Evolutionary conservation across 306 rosid genomes (phyloP), one percentile per base, ranked within the genome.

Genomic region (Corylus avellana): DNA sequence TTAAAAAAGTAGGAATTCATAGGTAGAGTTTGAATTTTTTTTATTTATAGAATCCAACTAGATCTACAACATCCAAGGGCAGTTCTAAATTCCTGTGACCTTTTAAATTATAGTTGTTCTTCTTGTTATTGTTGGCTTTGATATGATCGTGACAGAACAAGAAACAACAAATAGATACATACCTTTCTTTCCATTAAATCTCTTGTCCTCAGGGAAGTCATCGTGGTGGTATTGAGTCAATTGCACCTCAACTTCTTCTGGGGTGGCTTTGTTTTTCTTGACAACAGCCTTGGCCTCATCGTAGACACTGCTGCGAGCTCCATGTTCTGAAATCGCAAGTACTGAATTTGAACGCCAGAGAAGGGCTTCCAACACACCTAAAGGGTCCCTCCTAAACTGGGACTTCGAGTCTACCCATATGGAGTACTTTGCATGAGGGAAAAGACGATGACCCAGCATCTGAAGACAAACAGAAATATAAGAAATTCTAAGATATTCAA

Each of bases 361-460:
- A 66, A 93, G 97, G 37, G 89, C 90, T 88, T 95, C 97, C 17
- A 95, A 70, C 85, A 95, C 99, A 75, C 99, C 97, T 77, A 93
- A 78, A 42, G 99, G 98, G 69, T 93, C 99, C 83, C 98, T 95
- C 82, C 99, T 85, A 78, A 95, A 95, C 75, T 93, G 99, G 84
- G 98, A 91, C 86, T 95, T 93, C 14, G 99, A 93, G 78, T 95
- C 99, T 54, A 95, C 98, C 98, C 98, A 95, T 76, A 95, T 90
- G 67, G 98, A 95, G 91, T 91, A 93, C 80, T 91, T 90, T 59
- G 94, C 92, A 83, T 84, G 84, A 72, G 99, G 98, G 82, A 95
- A 95, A 80, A 95, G 96, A 35, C 96, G 97, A 87, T 95, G 99
- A 35, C 90, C 89, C 85, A 95, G 80, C 98, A 95, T 93, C 97